Evolutionary conservation across 1,284 basidiomycete species (phyloP).

Genomic region (Hemileia vastatrix): DNA sequence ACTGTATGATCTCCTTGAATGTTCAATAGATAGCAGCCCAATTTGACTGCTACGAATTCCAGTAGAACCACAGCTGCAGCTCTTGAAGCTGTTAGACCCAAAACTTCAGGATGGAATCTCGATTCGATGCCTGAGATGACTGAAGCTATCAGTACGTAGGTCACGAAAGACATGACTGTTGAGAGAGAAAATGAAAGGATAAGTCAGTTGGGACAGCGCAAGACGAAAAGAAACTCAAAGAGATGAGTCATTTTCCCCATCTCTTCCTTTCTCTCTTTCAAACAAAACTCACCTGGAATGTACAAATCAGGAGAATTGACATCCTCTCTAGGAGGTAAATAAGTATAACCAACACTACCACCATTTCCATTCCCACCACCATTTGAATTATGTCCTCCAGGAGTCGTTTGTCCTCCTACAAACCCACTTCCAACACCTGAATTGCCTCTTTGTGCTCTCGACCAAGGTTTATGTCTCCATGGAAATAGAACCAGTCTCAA

Average conservation of each 20-base stretch:
- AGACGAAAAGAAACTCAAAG: slow-evolving; percentile 57
- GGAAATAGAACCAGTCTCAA: slow-evolving; percentile 82
- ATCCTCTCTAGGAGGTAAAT: slow-evolving; percentile 81
- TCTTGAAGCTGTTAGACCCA: too few relatives aligned
- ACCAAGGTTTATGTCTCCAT: slow-evolving; percentile 61
- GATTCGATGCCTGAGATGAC: too few relatives aligned
- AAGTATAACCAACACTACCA: too few relatives aligned
- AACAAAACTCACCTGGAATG: too few relatives aligned
- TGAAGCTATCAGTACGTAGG: neutral
- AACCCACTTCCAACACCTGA: slow-evolving; percentile 50
- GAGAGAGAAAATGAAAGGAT: too few relatives aligned
- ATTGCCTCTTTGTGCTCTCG: slow-evolving; percentile 32
- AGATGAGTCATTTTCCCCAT: slow-evolving; percentile 97
- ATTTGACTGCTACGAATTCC: slow-evolving; percentile 78
- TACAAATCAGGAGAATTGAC: slow-evolving; percentile 94
- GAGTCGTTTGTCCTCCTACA: too few relatives aligned
- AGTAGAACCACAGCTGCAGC: too few relatives aligned
- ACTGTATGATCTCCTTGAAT: slow-evolving; percentile 65
- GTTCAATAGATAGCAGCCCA: slow-evolving; percentile 82
- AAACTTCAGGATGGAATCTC: too few relatives aligned
- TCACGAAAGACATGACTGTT: too few relatives aligned
- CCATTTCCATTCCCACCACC: too few relatives aligned
- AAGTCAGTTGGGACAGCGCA: neutral
- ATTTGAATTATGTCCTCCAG: too few relatives aligned
- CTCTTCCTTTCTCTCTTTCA: too few relatives aligned